Base-by-base conservation (phyloP, 192 early-diverging fungal species). In the Linnemannia exigua region DNA sequence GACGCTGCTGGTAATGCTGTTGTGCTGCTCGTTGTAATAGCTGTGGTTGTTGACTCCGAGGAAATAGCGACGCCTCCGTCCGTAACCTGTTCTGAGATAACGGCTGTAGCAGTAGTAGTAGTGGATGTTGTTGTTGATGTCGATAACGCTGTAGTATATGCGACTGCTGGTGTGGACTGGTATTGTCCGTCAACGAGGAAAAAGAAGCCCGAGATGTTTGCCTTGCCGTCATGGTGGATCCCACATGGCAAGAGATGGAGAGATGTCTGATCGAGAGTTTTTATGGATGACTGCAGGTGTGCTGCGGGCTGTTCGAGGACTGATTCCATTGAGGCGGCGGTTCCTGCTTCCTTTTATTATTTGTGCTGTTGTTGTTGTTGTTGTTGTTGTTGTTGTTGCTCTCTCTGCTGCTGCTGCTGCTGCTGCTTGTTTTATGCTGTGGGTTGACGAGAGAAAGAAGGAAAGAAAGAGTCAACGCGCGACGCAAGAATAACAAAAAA, bases 181-280 rank as follows among this genome's bases (percentile, higher is more conserved):
- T 86, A 86, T 66, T 76, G 61, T 15, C 83, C 84, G 58, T 86
- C 70, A 54, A 86, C 84, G 12, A 86, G 84, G 50, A 86, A 86
- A 48, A 86, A 86, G 70, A 68, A 86, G 16, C 75, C 41, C 1
- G 71, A 51, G 48, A 86, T 80, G 48, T 86, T 80, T 17, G 84
- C 84, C 41, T 72, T 76, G 47, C 84, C 84, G 35, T 86, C 84
- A 50, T 86, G 84, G 8, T 86, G 84, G 41, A 86, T 86, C 19
- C 78, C 84, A 31, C 84, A 86, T 12, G 84, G 84, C 31, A 86
- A 15, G 31, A 86, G 84, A 74, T 86, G 84, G 12, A 86, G 63
- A 6, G 73, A 70, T 52, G 77, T 77, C 3, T 75, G 69, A 76
- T 80, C 74, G 35, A 76, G 61, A 1, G 51, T 46, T 35, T 54